phyloP scores from a whole-genome alignment of 2,329 filamentous ascomycete genomes.

The Neofusicoccum kwambonambiense region DNA sequence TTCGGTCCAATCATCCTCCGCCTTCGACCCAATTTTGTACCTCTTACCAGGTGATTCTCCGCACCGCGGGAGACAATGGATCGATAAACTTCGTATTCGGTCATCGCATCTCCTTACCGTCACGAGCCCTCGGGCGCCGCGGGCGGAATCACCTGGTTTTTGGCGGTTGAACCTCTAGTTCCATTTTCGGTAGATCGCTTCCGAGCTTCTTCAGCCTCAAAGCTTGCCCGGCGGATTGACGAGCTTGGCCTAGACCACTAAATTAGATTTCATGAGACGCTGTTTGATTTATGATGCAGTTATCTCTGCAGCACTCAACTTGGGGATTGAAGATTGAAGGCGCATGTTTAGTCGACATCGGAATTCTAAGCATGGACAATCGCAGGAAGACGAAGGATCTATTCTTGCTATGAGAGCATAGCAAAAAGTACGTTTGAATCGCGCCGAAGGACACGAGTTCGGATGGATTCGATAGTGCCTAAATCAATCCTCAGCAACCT shows the following conservation, averaged over 20 bases:
- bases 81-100: conserved; percentile 7
- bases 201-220: not conserved
- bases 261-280: not conserved
- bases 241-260: not conserved
- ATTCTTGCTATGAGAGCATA: too few species aligned
- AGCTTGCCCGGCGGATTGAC: not conserved
- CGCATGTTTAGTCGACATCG: too few species aligned
- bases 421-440: too few species aligned
- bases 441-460: too few species aligned
- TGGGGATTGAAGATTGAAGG: too few species aligned
- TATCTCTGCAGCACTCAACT: too few species aligned
- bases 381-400: too few species aligned
- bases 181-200: not conserved
- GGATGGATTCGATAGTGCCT: too few species aligned
- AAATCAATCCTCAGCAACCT: too few species aligned
- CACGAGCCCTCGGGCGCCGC: not conserved
- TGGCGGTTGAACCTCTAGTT: not conserved
- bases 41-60: conserved; percentile 2
- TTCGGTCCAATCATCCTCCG: conserved; percentile 9
- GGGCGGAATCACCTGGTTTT: not conserved
- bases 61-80: not conserved
- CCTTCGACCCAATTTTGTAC: not conserved
- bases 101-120: not conserved
- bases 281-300: too few species aligned
- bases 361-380: too few species aligned